Evolutionary conservation across 139 green algal species (phyloP).

Genomic region (Nannochloris sp.): DNA sequence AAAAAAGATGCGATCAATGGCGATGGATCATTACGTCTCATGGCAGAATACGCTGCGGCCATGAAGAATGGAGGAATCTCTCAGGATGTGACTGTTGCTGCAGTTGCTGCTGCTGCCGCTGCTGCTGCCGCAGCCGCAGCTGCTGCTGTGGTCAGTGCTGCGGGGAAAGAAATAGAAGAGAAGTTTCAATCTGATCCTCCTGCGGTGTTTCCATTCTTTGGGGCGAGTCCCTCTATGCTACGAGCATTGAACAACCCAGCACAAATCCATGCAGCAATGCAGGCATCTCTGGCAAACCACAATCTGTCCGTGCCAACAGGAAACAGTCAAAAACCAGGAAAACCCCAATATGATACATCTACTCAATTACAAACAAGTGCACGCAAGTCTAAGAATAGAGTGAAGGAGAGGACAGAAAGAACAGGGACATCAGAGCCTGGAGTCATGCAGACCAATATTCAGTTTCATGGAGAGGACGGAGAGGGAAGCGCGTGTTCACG

Average conservation of each 20-base stretch:
- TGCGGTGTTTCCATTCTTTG: constrained; percentile 66
- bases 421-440: constrained; percentile 33
- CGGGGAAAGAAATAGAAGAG: constrained; percentile 50
- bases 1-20: neutral
- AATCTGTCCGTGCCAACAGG: constrained; percentile 1
- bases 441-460: neutral
- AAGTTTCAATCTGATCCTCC: constrained; percentile 54
- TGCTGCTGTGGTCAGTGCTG: constrained; percentile 59
- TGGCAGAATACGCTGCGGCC: neutral
- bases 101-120: constrained; percentile 52
- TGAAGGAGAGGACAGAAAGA: constrained; percentile 12
- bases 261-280: constrained; percentile 26
- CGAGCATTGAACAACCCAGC: constrained; percentile 29
- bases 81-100: constrained; percentile 45
- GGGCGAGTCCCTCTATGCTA: constrained; percentile 49
- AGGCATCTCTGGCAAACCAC: constrained; percentile 4
- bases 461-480: constrained; percentile 29
- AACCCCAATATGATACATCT: neutral
- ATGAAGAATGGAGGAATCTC: constrained; percentile 1
- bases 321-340: neutral
- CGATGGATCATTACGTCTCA: neutral
- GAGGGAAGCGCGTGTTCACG: constrained; percentile 33
- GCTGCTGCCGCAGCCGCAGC: constrained; percentile 54
- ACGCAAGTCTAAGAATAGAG: constrained; percentile 1
- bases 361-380: neutral